Percentiles rank a stretch among this genome's conserved stretches.
Conservation (phyloP, 129 eudicot genomes). For the Flaveria bidentis region DNA sequence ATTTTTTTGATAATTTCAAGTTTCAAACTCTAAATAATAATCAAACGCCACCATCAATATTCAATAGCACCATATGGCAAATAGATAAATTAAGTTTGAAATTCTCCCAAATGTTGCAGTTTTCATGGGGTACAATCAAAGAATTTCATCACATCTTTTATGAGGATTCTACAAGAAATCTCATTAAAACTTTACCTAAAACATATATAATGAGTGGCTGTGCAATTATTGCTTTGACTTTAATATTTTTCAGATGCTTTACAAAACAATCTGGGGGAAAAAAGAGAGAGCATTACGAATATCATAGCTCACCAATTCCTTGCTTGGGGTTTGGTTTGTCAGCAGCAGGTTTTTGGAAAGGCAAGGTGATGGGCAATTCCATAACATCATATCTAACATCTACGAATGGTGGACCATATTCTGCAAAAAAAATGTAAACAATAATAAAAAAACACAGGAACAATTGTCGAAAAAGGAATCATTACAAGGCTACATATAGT, state of each 20-base stretch:
- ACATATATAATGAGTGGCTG: not conserved
- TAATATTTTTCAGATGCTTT: not conserved
- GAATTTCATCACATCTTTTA: not conserved
- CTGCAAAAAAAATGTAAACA: constrained; percentile 40
- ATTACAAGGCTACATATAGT: not conserved
- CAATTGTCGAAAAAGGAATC: constrained; percentile 1
- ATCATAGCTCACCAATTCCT: constrained; percentile 72
- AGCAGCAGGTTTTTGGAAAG: constrained; percentile 86
- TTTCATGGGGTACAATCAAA: not conserved
- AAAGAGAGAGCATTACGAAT: constrained; percentile 9
- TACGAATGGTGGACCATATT: constrained; percentile 55
- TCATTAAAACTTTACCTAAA: not conserved
- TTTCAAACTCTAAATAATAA: not conserved
- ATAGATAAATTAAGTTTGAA: not conserved
- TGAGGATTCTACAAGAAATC: not conserved
- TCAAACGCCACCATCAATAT: constrained; percentile 1
- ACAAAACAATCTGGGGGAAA: not conserved
- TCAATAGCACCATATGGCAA: constrained; percentile 15
- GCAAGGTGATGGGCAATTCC: constrained; percentile 83
- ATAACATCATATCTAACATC: constrained; percentile 76
- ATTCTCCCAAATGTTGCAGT: not conserved
- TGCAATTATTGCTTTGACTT: not conserved
- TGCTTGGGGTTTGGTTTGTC: constrained; percentile 98
- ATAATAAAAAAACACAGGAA: constrained; percentile 13
- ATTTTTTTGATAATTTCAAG: not conserved